A percentile compares a stretch with the other conserved stretches of the same genome.
phyloP scores from a whole-genome alignment of 805 yeast species.

The Teunomyces atbi region DNA sequence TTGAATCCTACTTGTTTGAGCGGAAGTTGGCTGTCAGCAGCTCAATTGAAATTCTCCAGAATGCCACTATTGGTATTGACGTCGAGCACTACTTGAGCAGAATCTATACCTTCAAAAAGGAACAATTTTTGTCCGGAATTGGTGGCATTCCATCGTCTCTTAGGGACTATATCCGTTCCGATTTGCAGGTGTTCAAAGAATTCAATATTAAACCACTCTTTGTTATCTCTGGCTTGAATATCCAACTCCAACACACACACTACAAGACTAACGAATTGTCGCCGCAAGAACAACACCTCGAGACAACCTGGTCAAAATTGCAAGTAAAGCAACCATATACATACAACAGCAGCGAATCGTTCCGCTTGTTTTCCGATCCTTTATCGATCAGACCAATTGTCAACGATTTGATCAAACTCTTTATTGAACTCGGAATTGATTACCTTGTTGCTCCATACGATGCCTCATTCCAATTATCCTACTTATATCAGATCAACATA shows the following conservation, averaged over 20 bases:
- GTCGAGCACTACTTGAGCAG: slow-evolving; percentile 74
- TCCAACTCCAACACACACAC: slow-evolving; percentile 34
- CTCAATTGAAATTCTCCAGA: slow-evolving; percentile 62
- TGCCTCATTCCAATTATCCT: slow-evolving; percentile 77
- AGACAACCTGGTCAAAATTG: slow-evolving; percentile 39
- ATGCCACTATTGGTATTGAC: slow-evolving; percentile 78
- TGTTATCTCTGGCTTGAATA: slow-evolving; percentile 68
- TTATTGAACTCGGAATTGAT: slow-evolving; percentile 55
- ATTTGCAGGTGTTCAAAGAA: slow-evolving; percentile 58
- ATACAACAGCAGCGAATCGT: slow-evolving; percentile 39
- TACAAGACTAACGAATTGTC: slow-evolving; percentile 36
- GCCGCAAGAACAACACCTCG: slow-evolving; percentile 39
- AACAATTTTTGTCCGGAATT: slow-evolving; percentile 68
- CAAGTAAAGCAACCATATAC: slow-evolving; percentile 23
- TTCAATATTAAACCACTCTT: slow-evolving; percentile 74
- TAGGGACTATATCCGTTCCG: slow-evolving; percentile 54
- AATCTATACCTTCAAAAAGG: slow-evolving; percentile 59
- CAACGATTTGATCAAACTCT: slow-evolving; percentile 54
- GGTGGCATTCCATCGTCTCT: slow-evolving; percentile 79
- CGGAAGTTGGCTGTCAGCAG: slow-evolving; percentile 57
- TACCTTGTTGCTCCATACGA: slow-evolving; percentile 80
- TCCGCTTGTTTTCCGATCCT: slow-evolving; percentile 52
- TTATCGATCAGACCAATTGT: slow-evolving; percentile 50
- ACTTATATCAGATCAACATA: slow-evolving; percentile 52
- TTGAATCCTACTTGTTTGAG: slow-evolving; percentile 70